Conservation (phyloP, 1,284 basidiomycete species). For the Bondarzewia mesenterica region DNA sequence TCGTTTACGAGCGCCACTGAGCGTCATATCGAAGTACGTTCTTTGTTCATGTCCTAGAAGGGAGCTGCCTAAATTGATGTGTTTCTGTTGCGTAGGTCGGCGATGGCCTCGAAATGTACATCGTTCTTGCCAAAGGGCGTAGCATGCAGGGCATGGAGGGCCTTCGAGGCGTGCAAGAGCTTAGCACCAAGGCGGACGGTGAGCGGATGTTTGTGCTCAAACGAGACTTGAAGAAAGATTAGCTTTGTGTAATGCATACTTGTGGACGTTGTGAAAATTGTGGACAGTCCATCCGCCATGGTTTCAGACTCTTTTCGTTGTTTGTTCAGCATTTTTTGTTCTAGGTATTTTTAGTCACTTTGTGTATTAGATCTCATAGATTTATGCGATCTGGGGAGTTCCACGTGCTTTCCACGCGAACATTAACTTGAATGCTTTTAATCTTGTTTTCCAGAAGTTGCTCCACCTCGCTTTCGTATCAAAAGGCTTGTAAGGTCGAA, state of each 20-base stretch:
- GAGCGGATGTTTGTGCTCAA: constrained; percentile 70
- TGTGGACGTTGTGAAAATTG: neutral
- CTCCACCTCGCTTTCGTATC: too few species aligned
- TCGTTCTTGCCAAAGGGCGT: constrained; percentile 70
- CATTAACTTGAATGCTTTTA: too few species aligned
- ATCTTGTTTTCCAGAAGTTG: too few species aligned
- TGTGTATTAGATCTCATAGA: too few species aligned
- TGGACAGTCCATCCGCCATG: neutral
- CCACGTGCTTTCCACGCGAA: neutral
- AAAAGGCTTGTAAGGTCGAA: too few species aligned
- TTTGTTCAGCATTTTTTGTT: neutral
- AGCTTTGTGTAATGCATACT: neutral
- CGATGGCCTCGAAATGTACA: constrained; percentile 86
- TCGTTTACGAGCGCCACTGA: constrained; percentile 92
- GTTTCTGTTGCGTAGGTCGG: constrained; percentile 54
- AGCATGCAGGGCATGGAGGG: constrained; percentile 54
- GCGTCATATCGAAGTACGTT: constrained; percentile 83
- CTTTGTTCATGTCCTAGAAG: constrained; percentile 3
- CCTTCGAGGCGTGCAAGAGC: constrained; percentile 53
- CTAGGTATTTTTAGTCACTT: neutral
- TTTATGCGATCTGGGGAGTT: too few species aligned
- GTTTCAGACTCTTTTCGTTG: neutral
- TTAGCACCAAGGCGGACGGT: constrained; percentile 46
- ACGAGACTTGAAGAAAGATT: constrained; percentile 70
- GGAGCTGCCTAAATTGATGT: constrained; percentile 8